Base-by-base conservation (phyloP, 371 early-diverging fungal species). In the Mucor plumbeus region DNA sequence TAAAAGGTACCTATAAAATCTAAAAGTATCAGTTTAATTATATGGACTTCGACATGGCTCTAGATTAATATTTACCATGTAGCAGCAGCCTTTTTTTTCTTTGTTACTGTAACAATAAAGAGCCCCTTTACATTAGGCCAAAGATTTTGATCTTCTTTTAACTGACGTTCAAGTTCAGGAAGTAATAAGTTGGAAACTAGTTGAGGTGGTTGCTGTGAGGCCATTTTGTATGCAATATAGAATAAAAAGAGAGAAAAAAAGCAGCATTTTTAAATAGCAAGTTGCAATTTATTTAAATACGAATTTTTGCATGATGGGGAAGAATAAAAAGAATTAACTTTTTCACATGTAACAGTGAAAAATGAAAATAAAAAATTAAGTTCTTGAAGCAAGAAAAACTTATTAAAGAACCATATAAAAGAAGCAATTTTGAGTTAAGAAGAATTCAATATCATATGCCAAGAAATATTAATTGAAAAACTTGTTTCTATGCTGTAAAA, bases 81-180 rank as follows among this genome's bases (percentile, higher is more conserved):
- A 13, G 81, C 76, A 21, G 61, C 66, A 14, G 73, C 69, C 26
- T 76, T 76, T 48, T 57, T 71, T 33, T 69, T 76, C 48, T 77
- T 76, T 11, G 72, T 73, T 5, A 81, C 74, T 15, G 67, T 74
- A 36, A 81, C 55, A 40, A 81, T 64, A 44, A 73, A 81, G 26
- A 78, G 67, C 1, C 77, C 82, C 47, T 81, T 78, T 36, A 81
- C 56, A 58, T 78, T 78, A 36, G 82, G 82, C 77, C 78, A 77
- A 40, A 81, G 70, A 4, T 59, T 44, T 34, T 63, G 61, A 39
- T 82, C 82, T 68, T 70, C 65, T 11, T 34, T n/a, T 9, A 82
- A 50, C 59, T 82, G 82, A 7, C 77, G 73, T 38, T 79, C 72
- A 36, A 82, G 64, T 57, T 82, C 82, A 31, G 82, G 82, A 26